These are phyloP conservation scores for Lyophyllum atratum DNA, from an alignment of 768 basidiomycete genomes.

Conservation along the genomic window DNA sequence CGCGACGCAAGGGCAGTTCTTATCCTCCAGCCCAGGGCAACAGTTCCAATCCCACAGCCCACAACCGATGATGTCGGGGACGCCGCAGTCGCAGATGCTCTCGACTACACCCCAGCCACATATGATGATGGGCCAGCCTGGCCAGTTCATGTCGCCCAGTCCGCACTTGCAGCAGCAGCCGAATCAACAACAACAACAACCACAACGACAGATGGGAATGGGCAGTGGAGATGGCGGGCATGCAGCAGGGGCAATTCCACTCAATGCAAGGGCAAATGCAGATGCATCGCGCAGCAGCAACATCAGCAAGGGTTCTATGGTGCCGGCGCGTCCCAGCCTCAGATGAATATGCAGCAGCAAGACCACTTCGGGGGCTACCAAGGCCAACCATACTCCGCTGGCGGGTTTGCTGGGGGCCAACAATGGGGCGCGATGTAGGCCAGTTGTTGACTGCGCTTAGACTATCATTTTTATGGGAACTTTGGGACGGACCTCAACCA, in stretches of 20 bases:
- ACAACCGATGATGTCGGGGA: constrained; percentile 23
- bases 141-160: constrained; percentile 23
- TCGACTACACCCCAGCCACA: constrained; percentile 30
- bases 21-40: constrained; percentile 35
- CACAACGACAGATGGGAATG: too few species aligned
- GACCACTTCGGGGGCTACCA: constrained; percentile 24
- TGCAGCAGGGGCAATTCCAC: constrained; percentile 25
- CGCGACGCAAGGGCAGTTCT: constrained; percentile 28
- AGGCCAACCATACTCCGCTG: constrained; percentile 15
- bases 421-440: constrained; percentile 42
- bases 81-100: constrained; percentile 20
- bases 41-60: constrained; percentile 38
- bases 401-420: constrained; percentile 18
- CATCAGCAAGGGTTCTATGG: not conserved
- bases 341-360: constrained; percentile 17
- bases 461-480: not conserved
- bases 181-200: too few species aligned
- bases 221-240: too few species aligned
- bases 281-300: not conserved
- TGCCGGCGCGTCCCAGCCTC: not conserved
- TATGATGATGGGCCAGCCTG: constrained; percentile 17
- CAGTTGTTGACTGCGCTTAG: not conserved
- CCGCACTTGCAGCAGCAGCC: constrained; percentile 29
- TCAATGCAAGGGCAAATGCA: constrained; percentile 24
- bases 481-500: not conserved